A percentile compares a stretch with the other conserved stretches of the same genome.
Evolutionary conservation across 192 early-diverging fungal species (phyloP).

Genomic region (Paraglomus occultum): DNA sequence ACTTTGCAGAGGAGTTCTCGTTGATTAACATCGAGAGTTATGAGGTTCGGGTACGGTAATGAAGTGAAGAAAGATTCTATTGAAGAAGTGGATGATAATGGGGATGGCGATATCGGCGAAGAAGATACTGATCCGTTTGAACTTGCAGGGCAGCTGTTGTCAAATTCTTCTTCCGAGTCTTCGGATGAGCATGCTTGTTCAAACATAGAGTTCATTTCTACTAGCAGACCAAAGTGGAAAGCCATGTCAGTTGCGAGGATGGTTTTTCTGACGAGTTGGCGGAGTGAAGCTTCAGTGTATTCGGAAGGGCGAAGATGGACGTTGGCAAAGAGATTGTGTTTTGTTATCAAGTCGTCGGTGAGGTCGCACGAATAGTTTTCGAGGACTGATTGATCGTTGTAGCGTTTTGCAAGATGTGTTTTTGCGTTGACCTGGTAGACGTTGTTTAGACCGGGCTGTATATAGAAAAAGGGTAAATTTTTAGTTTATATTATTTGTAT

Average conservation of each 20-base stretch:
- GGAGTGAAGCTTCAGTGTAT: constrained; percentile 38
- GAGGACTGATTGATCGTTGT: constrained; percentile 79
- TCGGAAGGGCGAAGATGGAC: constrained; percentile 45
- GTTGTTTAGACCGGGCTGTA: constrained; percentile 88
- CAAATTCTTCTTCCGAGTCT: constrained; percentile 10
- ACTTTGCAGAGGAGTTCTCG: constrained; percentile 62
- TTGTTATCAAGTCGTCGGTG: constrained; percentile 68
- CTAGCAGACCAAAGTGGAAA: constrained; percentile 74
- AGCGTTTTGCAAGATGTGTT: constrained; percentile 69
- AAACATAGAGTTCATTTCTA: constrained; percentile 47
- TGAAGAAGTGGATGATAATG: constrained; percentile 23
- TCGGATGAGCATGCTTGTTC: constrained; percentile 32
- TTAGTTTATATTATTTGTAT: too few relatives aligned
- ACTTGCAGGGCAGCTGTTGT: constrained; percentile 3
- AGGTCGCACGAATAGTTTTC: constrained; percentile 84
- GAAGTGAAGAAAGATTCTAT: constrained; percentile 30
- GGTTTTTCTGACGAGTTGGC: constrained; percentile 57
- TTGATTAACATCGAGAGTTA: constrained; percentile 45
- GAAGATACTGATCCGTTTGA: constrained; percentile 28
- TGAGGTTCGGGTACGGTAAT: neutral
- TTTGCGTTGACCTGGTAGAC: constrained; percentile 86
- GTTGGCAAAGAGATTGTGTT: constrained; percentile 68
- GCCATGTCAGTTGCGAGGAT: constrained; percentile 93
- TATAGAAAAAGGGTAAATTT: too few relatives aligned
- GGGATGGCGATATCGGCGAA: constrained; percentile 33